These are phyloP conservation scores for Xylaria longipes DNA, from an alignment of 495 filamentous ascomycete species.

Conservation along the genomic window DNA sequence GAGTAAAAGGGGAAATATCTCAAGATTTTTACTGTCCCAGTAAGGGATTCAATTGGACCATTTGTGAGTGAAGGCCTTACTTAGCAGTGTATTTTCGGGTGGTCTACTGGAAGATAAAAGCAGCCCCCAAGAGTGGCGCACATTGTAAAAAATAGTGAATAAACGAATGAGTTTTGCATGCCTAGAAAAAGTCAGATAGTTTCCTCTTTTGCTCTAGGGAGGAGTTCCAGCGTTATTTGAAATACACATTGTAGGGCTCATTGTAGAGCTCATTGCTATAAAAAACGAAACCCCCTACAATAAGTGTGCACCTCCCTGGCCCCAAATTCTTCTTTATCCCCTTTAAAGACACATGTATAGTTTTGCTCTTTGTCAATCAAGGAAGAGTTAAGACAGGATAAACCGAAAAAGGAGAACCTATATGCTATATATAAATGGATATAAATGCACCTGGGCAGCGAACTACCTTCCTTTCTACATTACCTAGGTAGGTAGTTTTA, in stretches of 20 bases:
- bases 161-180: constrained; percentile 18
- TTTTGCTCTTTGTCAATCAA: background rate
- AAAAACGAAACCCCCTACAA: too few species aligned
- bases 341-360: background rate
- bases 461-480: too few species aligned
- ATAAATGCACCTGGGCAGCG: too few species aligned
- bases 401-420: background rate
- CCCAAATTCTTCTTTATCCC: background rate
- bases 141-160: constrained; percentile 23
- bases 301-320: too few species aligned
- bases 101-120: constrained; percentile 26
- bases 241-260: background rate
- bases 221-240: background rate
- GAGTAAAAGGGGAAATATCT: constrained; percentile 60
- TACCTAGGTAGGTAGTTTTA: too few species aligned
- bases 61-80: background rate
- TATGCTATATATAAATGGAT: too few species aligned
- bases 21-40: background rate
- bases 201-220: background rate
- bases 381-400: background rate
- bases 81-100: constrained; percentile 15
- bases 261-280: background rate
- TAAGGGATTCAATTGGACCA: background rate
- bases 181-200: background rate
- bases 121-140: constrained; percentile 7